Evolutionary conservation across 2,329 filamentous ascomycete species (phyloP).

Genomic region (Hypomyces rosellus): DNA sequence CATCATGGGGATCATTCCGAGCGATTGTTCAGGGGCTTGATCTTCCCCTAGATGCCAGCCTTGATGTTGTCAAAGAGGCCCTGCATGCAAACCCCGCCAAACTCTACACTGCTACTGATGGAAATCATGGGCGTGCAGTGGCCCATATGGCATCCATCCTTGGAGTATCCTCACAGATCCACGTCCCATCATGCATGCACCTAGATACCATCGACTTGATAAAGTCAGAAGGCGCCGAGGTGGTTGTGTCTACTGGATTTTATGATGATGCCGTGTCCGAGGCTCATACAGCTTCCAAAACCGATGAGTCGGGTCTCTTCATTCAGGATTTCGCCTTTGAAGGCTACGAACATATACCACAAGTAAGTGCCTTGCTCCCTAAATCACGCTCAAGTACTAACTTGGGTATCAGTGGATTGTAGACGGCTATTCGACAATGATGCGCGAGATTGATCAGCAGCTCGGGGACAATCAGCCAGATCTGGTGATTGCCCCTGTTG

Average conservation of each 20-base stretch:
- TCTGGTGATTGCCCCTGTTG: constrained; percentile 58
- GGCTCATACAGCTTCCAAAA: constrained; percentile 38
- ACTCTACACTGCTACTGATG: constrained; percentile 63
- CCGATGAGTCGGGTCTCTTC: constrained; percentile 40
- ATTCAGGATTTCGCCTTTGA: constrained; percentile 64
- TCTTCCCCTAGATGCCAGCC: constrained; percentile 34
- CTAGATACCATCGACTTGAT: constrained; percentile 49
- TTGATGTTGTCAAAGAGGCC: constrained; percentile 36
- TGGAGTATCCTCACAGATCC: constrained; percentile 49
- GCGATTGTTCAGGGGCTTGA: constrained; percentile 43
- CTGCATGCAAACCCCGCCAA: constrained; percentile 27
- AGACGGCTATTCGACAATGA: constrained; percentile 69
- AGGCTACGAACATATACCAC: constrained; percentile 59
- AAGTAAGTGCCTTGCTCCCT: constrained; percentile 29
- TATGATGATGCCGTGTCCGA: constrained; percentile 59
- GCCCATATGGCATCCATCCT: constrained; percentile 61
- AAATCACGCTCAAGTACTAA: background rate
- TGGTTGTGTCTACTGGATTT: constrained; percentile 47
- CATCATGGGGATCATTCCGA: constrained; percentile 64
- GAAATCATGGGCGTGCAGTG: constrained; percentile 70
- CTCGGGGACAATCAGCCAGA: constrained; percentile 30
- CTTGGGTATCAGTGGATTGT: constrained; percentile 55
- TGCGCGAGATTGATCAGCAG: constrained; percentile 61
- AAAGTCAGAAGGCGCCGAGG: constrained; percentile 53
- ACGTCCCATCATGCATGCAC: constrained; percentile 56